Conservation (phyloP, 768 basidiomycete genomes). For the Phaeotremella skinneri region DNA sequence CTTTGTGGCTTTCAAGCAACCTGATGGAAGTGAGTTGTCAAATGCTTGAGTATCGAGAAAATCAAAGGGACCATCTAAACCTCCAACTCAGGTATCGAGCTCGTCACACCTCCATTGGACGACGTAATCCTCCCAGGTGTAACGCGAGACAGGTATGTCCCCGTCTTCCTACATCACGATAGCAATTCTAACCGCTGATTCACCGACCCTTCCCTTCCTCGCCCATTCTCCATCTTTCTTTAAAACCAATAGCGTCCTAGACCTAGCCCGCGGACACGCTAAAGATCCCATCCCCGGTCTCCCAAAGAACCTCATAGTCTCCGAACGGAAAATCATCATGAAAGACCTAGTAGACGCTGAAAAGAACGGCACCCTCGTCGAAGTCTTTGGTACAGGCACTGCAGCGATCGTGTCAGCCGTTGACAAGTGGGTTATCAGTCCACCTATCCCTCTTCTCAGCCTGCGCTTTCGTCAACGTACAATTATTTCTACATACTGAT, state of each 20-base stretch:
- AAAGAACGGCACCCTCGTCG: conserved; percentile 65
- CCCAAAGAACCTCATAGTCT: conserved; percentile 56
- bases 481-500: too few relatives aligned
- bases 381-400: conserved; percentile 78
- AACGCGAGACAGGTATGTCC: conserved; percentile 68
- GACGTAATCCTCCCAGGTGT: conserved; percentile 91
- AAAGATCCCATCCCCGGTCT: conserved; percentile 55
- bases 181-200: neutral
- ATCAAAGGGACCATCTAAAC: neutral
- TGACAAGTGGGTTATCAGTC: conserved; percentile 50
- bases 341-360: conserved; percentile 57
- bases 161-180: neutral
- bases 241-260: conserved; percentile 63
- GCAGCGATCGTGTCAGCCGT: conserved; percentile 56
- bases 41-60: neutral
- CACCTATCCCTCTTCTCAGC: neutral
- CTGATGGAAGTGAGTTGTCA: conserved; percentile 55
- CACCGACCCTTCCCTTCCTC: neutral
- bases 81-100: conserved; percentile 62
- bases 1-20: conserved; percentile 64
- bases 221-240: conserved; percentile 7
- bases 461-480: neutral
- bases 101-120: conserved; percentile 83
- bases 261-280: conserved; percentile 66
- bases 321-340: conserved; percentile 65